phyloP scores from a whole-genome alignment of 306 rosid genomes.

The Albizia julibrissin region DNA sequence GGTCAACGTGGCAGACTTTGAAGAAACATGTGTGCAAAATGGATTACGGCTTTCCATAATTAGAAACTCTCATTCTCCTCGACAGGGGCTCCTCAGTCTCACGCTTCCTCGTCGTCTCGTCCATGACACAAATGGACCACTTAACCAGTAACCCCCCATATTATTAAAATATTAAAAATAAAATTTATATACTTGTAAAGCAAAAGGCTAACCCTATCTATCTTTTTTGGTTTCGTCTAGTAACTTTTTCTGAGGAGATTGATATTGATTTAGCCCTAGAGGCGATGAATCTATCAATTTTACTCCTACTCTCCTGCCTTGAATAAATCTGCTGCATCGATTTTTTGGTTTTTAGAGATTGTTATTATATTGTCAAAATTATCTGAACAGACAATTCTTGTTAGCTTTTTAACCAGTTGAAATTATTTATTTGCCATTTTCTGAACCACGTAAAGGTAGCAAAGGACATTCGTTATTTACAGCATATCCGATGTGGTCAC shows the following conservation, averaged over 20 bases:
- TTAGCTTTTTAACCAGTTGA: neutral
- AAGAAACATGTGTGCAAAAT: constrained; percentile 34
- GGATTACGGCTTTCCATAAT: constrained; percentile 30
- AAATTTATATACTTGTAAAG: neutral
- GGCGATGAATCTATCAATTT: neutral
- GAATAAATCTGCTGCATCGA: neutral
- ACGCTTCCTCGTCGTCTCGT: constrained; percentile 8
- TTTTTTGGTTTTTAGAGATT: neutral
- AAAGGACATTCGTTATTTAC: neutral
- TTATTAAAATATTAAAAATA: neutral
- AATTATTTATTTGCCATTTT: neutral
- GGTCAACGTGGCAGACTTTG: constrained; percentile 34
- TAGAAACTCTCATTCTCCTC: constrained; percentile 30
- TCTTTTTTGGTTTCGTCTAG: neutral
- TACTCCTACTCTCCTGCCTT: neutral
- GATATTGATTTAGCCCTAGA: neutral
- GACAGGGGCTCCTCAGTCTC: neutral
- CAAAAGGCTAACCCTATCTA: neutral
- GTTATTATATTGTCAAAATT: neutral
- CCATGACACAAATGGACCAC: neutral
- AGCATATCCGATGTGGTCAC: neutral
- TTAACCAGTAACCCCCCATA: neutral
- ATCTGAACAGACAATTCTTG: neutral
- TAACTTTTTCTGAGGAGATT: neutral
- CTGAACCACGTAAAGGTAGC: neutral